Evolutionary conservation across 2,329 filamentous ascomycete genomes (phyloP), one percentile per base, ranked within the genome.

Genomic region (Phialophora verrucosa): DNA sequence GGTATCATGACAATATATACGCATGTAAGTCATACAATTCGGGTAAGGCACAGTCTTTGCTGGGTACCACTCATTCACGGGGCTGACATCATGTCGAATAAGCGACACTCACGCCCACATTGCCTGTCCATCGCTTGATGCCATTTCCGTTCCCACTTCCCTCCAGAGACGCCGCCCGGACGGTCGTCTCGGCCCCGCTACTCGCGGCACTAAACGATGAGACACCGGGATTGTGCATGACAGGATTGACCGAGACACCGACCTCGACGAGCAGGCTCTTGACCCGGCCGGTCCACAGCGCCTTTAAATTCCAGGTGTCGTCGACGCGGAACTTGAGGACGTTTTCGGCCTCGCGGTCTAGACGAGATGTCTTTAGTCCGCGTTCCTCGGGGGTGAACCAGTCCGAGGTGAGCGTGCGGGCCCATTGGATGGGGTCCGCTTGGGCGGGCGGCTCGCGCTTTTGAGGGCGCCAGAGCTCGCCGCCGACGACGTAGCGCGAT

Each of bases 251-350:
- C 59, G 88, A 91, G 64, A 92, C 92, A 10, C 95, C 95, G 50
- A 97, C 84, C 73, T 92, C 96, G 76, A 98, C 96, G 64, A 99
- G 84, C 66, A 99, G 81, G 71, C 96, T 94, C 81, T 98, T 97
- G 66, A 96, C 87, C 62, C 93, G 86, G 1, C 94, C 93, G 77
- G 98, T 94, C 94, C 95, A 99, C 25, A 98, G 80, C 59, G 98
- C 77, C 0, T 93, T 91, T 62, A 97, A 87, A 70, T 90, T 89
- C 81, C 92, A 89, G 71, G 93, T 91, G 80, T 97, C 93, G 76
- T 97, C 93, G 60, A 98, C 83, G 58, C 91, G 87, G 53, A 93
- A 90, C 79, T 98, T 99, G 71, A 99, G 80, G 35, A 98, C 93
- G 6, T 93, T 94, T 35, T 91, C 88, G 66, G 92, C 91, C 70